These are phyloP conservation scores for Baeospora myosura DNA, from an alignment of 1,284 basidiomycete genomes.

Conservation along the genomic window DNA sequence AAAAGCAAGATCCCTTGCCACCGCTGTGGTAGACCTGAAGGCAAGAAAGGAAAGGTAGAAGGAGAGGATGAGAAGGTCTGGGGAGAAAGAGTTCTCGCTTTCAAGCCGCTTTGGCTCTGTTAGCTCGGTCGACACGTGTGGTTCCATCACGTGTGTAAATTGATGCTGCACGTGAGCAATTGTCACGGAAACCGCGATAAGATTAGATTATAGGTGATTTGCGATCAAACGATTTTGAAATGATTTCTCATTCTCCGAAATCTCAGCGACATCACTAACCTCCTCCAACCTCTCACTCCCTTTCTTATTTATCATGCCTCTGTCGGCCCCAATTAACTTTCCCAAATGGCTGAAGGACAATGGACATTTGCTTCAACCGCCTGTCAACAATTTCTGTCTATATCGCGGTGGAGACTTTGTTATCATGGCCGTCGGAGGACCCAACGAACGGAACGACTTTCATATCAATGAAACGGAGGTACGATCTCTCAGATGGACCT, in stretches of 20 bases:
- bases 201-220: no score
- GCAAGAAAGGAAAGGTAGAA: no score
- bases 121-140: no score
- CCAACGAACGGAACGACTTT: constrained; percentile 88
- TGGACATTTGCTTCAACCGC: constrained; percentile 71
- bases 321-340: constrained; percentile 74
- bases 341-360: constrained; percentile 82
- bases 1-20: no score
- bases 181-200: neutral
- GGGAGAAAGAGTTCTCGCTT: no score
- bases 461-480: constrained; percentile 91
- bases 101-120: no score
- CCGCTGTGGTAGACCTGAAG: no score
- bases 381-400: constrained; percentile 87
- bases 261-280: neutral
- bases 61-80: no score
- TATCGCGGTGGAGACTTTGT: constrained; percentile 82
- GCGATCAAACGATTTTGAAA: no score
- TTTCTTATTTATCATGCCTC: constrained; percentile 41
- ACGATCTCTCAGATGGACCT: constrained; percentile 6
- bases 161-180: neutral
- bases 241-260: no score
- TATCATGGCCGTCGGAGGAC: constrained; percentile 90
- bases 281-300: neutral
- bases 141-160: no score